Base-by-base conservation (phyloP, 2,329 filamentous ascomycete genomes). In the Emmonsiellopsis sp. region DNA sequence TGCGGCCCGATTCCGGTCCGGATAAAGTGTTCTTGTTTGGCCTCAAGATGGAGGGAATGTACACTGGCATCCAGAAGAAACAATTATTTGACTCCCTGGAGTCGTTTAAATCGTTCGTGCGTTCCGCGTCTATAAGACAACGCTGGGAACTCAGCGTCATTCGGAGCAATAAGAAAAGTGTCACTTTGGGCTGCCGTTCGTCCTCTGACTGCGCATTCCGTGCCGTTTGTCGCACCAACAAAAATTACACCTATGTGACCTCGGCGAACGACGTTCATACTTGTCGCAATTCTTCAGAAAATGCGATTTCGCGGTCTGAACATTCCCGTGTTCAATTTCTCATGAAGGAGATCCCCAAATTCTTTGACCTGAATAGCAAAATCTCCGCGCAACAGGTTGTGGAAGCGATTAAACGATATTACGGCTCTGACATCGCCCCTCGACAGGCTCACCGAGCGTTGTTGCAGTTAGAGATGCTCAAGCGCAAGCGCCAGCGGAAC, bases 111-210 rank as follows among this genome's bases (percentile, higher is more conserved):
- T 60, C 61, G 40, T 61, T 65, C 50, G 65, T 71, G 53, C 67
- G 68, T 50, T 69, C 61, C 55, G 69, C 70, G 54, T 71, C 69
- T n/a, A 68, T 71, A 36, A 61, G 66, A 17, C 68, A 71, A 43
- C 67, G 70, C 53, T 71, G 69, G 69, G 68, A 71, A 53, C 65
- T 71, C 40, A 65, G 68, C 34, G 68, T 71, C 39, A 62, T 66
- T 48, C 64, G 68, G 46, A 71, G 68, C 60, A 71, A 71, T 55
- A 69, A 68, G 55, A 70, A 71, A 51, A 70, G 67, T 44, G 68
- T 71, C 49, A 67, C 71, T n/a, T 63, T 71, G 51, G 67, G 68
- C 34, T 71, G 68, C 58, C 66, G 68, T 44, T 70, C 68, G 6
- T 67, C 65, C 33, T 54, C 60, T 56, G 69, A 65, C 61, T 71